Evolutionary conservation across 2,329 filamentous ascomycete species (phyloP), one percentile per base, ranked within the genome.

Genomic region (Colletotrichum musae): DNA sequence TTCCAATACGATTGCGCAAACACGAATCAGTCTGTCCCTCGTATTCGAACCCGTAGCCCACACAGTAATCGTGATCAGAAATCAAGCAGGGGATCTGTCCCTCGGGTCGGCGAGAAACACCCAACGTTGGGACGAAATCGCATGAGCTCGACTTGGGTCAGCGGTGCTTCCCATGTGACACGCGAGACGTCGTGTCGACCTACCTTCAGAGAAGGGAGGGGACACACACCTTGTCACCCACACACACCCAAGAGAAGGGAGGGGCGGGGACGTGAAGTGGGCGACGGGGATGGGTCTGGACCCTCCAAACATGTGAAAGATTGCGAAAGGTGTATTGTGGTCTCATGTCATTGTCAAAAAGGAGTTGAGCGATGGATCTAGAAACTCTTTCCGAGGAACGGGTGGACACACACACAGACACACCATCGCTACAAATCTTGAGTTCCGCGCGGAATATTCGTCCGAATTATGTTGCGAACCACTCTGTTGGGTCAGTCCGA

Each of bases 401-500:
- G 12, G 16, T 18, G 41, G 48, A 56, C 36, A 4, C 21, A 15
- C n/a, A n/a, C 12, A 47, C 9, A 48, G 6, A 43, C 15, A 43
- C 41, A 43, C 41, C 21, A 24, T 24, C 21, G 3, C 21, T 24
- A 24, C 21, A 24, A 24, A 24, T 24, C 21, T 15, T n/a, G 2
- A 15, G 16, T 15, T 15, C 6, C 15, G 41, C 41, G 41, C 41
- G 41, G 41, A n/a, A 43, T 43, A 15, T 45, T 62, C 59, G 16
- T 62, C 59, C n/a, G 50, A 62, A 10, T 5, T 62, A 24, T 53
- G n/a, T 59, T 50, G 45, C 57, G 59, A 62, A 53, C 59, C 59
- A 47, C 18, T 45, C 59, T 54, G n/a, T 9, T 62, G 50, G 59
- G 50, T 36, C 45, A 18, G 21, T 47, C 21, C 24, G 26, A 36